These are phyloP conservation scores for Zygoascus hellenicus DNA, from an alignment of 1,139 yeast genomes.

Conservation along the genomic window DNA sequence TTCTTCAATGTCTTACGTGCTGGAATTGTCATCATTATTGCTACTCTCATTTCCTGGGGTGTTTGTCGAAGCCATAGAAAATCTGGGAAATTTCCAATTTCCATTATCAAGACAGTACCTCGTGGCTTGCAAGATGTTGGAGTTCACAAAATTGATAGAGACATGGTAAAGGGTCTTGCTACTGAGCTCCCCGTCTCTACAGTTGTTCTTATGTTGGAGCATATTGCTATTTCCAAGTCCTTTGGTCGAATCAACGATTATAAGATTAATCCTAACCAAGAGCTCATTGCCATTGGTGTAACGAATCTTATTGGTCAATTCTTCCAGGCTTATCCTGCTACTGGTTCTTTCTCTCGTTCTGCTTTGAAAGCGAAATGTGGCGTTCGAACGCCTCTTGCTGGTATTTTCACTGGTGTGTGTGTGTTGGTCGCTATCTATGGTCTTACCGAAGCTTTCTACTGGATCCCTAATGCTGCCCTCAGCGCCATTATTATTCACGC, in stretches of 20 bases:
- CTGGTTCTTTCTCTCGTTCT: slow-evolving; percentile 93
- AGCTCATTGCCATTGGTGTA: slow-evolving; percentile 88
- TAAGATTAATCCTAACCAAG: slow-evolving; percentile 89
- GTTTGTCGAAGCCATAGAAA: slow-evolving; percentile 41
- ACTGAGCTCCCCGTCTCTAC: slow-evolving; percentile 80
- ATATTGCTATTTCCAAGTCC: slow-evolving; percentile 88
- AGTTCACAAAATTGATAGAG: slow-evolving; percentile 59
- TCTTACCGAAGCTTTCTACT: slow-evolving; percentile 76
- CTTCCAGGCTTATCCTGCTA: slow-evolving; percentile 90
- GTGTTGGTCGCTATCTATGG: slow-evolving; percentile 82
- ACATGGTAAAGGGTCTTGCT: slow-evolving; percentile 56
- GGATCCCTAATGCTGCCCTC: slow-evolving; percentile 84
- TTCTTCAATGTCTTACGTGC: slow-evolving; percentile 72
- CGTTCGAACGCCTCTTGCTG: slow-evolving; percentile 91
- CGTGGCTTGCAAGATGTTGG: slow-evolving; percentile 77
- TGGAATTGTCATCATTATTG: slow-evolving; percentile 72
- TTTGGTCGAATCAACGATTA: slow-evolving; percentile 91
- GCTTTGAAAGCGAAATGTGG: slow-evolving; percentile 95
- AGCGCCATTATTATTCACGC: slow-evolving; percentile 91
- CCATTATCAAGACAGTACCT: slow-evolving; percentile 71
- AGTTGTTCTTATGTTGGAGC: slow-evolving; percentile 78
- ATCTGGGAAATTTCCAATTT: slow-evolving; percentile 41
- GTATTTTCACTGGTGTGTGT: slow-evolving; percentile 83
- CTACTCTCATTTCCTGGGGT: slow-evolving; percentile 69
- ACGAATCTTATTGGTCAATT: slow-evolving; percentile 87